Base-by-base conservation (phyloP, 2,329 filamentous ascomycete genomes). In the Neonectria magnoliae region DNA sequence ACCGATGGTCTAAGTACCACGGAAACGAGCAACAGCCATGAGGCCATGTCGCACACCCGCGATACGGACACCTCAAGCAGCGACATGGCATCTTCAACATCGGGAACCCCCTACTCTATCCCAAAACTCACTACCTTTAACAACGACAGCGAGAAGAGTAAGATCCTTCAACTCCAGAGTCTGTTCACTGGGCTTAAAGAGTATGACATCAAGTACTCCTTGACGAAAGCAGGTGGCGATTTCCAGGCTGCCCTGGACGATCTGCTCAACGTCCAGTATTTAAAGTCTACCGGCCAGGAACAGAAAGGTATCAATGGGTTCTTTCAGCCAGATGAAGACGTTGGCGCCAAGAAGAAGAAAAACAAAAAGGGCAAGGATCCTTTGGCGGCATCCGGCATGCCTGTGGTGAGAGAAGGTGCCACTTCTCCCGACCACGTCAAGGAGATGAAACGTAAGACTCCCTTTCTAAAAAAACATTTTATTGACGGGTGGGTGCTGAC, bases 291-390 rank as follows among this genome's bases (percentile, higher is more conserved):
- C 1, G 87, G 87, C 0, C 83, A 87, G 58, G 82, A 86, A 1
- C 81, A 84, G 1, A 95, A 92, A 75, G 93, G 94, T 0, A 83
- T 98, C n/a, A 93, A 98, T 62, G 93, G 88, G 0, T 97, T 97
- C 75, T 89, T 88, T 22, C 84, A 88, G 42, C 84, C 85, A 0
- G 84, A 88, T 16, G 79, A 83, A 16, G 77, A 80, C 1, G 76
- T 76, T 1, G 73, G 67, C 7, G 73, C 66, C 29, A 83, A 81
- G 65, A 77, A 75, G 36, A 79, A 74, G 62, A 78, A 70, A 25
- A 79, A 75, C 63, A 79, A 77, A 63, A 71, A 72, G 76, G 66
- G 66, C 13, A 74, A 75, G 70, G 71, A 62, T 59, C 18, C 66
- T 16, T 14, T 55, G 0, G 55, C 47, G 0, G 55, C 47, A 5